Conservation (phyloP, 75 land plant species). For the Pinus albicaulis region DNA sequence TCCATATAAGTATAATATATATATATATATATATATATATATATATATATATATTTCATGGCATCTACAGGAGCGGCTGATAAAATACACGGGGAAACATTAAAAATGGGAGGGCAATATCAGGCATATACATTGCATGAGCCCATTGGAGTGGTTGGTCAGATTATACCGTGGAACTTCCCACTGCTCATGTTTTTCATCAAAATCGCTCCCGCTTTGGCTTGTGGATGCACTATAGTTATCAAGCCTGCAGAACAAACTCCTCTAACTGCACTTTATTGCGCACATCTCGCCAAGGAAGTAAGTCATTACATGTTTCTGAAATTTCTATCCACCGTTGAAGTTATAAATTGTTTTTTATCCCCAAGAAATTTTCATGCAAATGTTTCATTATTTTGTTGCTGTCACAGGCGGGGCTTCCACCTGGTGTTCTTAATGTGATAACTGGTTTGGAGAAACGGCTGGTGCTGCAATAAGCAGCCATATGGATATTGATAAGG, state of each 20-base stretch:
- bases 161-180: slow-evolving; percentile 85
- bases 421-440: slow-evolving; percentile 82
- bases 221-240: slow-evolving; percentile 71
- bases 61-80: slow-evolving; percentile 43
- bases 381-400: background rate
- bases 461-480: slow-evolving; percentile 81
- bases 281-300: slow-evolving; percentile 64
- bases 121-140: slow-evolving; percentile 64
- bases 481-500: slow-evolving; percentile 95
- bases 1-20: background rate
- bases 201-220: slow-evolving; percentile 75
- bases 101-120: slow-evolving; percentile 48
- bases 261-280: slow-evolving; percentile 69
- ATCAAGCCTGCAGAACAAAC: slow-evolving; percentile 91
- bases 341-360: background rate
- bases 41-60: background rate
- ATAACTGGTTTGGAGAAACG: slow-evolving; percentile 74
- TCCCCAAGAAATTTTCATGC: background rate
- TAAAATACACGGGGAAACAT: slow-evolving; percentile 76
- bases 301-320: slow-evolving; percentile 14
- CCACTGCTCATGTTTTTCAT: slow-evolving; percentile 56
- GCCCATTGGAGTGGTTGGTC: slow-evolving; percentile 80
- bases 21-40: too few species aligned
- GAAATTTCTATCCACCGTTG: background rate
- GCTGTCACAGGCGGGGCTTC: slow-evolving; percentile 77